Base-by-base conservation (phyloP, 768 basidiomycete species). In the Phlegmacium glaucopus region DNA sequence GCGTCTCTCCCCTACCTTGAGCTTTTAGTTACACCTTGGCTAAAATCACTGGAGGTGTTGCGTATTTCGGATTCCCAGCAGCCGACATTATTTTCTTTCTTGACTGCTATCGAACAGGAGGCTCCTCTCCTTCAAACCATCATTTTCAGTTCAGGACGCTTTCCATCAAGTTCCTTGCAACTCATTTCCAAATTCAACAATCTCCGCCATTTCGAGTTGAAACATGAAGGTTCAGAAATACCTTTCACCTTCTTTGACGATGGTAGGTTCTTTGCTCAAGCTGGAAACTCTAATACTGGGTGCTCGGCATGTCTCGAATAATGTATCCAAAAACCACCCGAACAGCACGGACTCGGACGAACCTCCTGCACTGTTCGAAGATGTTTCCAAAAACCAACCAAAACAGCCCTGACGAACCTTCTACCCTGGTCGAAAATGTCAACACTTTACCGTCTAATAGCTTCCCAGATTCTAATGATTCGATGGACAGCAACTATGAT, bases 291-390 rank as follows among this genome's bases (percentile, higher is more conserved):
- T 34, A 3, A n/a, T 11, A n/a, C 32, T 34, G 11, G 32, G 6
- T 34, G n/a, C 32, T 22, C 22, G 22, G 5, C 5, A 22, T 22
- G 22, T 22, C 3, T 22, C 22, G 5, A 22, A 22, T 22, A 2
- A 22, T 22, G 22, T 2, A 22, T 22, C 22, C 22, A 22, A 22
- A 22, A 22, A 22, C 22, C 22, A 22, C 2, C 39, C 51, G 26
- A 37, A 51, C 18, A 15, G 9, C 3, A 18, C 51, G 26, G 50
- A 46, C 5, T n/a, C n/a, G n/a, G n/a, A n/a, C n/a, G n/a, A n/a
- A n/a, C n/a, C n/a, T n/a, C n/a, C n/a, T n/a, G 12, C 0, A 6
- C n/a, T 25, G 3, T 10, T 51, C 11, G 49, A 51, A 13, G 17
- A 26, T 5, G n/a, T n/a, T n/a, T n/a, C n/a, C n/a, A n/a, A n/a